Percentiles rank a stretch among this genome's conserved stretches.
These are phyloP conservation scores for Dacryopinax spathularia DNA, from an alignment of 768 basidiomycete species.

Conservation along the genomic window DNA sequence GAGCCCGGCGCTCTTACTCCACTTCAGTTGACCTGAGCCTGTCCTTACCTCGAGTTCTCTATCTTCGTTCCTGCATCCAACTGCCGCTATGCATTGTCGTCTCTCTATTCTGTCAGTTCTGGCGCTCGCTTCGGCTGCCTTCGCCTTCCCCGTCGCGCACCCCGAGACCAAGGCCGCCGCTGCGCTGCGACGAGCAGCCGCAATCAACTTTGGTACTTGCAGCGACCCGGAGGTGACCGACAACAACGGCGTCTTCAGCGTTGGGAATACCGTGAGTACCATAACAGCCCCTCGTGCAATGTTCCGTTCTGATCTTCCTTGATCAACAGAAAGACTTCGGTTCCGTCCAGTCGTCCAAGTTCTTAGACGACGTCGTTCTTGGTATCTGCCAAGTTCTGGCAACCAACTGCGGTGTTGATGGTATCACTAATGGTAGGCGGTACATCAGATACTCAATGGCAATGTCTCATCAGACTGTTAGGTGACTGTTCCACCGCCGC, in stretches of 20 bases:
- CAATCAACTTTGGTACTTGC: background rate
- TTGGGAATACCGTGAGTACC: background rate
- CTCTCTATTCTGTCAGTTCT: background rate
- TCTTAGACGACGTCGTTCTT: background rate
- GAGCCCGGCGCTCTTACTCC: constrained; percentile 4
- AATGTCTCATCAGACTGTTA: background rate
- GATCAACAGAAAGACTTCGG: constrained; percentile 1
- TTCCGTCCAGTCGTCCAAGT: background rate
- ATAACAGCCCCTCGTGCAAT: background rate
- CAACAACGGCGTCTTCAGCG: background rate
- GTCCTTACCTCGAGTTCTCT: background rate
- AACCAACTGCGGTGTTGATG: background rate
- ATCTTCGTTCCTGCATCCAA: background rate
- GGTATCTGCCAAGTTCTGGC: background rate
- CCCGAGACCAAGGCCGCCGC: background rate
- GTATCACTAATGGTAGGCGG: background rate
- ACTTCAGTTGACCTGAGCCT: constrained; percentile 4
- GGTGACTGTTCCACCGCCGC: background rate
- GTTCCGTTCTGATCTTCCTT: background rate
- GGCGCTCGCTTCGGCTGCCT: background rate
- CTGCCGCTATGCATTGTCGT: background rate
- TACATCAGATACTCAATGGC: background rate
- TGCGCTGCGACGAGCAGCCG: background rate
- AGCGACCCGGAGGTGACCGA: background rate
- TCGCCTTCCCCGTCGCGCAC: background rate